These are phyloP conservation scores for Neonectria coccinea DNA, from an alignment of 2,329 filamentous ascomycete genomes.

Conservation along the genomic window DNA sequence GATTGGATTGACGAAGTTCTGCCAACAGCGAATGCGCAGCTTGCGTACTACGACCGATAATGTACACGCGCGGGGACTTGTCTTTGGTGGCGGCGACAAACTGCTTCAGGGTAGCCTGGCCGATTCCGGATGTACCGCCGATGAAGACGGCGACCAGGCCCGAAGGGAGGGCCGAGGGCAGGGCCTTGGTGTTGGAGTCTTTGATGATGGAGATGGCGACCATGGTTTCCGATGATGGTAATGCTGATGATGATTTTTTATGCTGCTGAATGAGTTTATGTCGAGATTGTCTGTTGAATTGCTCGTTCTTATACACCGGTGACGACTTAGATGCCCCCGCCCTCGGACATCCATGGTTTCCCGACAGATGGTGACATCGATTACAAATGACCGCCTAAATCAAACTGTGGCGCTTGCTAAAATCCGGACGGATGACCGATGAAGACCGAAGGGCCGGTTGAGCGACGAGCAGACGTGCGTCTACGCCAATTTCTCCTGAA, in stretches of 20 bases:
- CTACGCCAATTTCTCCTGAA: too few species aligned
- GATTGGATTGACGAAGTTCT: constrained; percentile 57
- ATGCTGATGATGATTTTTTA: neutral
- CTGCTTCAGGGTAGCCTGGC: constrained; percentile 59
- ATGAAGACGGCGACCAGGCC: constrained; percentile 59
- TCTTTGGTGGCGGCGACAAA: constrained; percentile 52
- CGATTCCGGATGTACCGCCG: constrained; percentile 65
- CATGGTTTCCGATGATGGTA: constrained; percentile 8
- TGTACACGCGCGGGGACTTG: constrained; percentile 59
- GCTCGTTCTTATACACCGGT: neutral
- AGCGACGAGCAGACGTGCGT: neutral
- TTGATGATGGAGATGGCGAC: constrained; percentile 25
- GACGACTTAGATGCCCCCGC: neutral
- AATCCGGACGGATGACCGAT: neutral
- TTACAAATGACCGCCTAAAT: neutral
- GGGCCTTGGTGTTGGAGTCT: constrained; percentile 22
- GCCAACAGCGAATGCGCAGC: constrained; percentile 53
- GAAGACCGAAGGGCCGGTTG: neutral
- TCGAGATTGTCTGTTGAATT: neutral
- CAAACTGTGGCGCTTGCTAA: neutral
- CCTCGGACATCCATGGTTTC: neutral
- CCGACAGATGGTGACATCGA: neutral
- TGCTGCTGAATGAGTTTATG: neutral
- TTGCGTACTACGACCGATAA: constrained; percentile 58
- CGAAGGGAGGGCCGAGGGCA: constrained; percentile 3